Percentiles rank a stretch among this genome's conserved stretches.
Evolutionary conservation across 305 asterid genomes (phyloP).

Genomic region (Rubia peregrina): DNA sequence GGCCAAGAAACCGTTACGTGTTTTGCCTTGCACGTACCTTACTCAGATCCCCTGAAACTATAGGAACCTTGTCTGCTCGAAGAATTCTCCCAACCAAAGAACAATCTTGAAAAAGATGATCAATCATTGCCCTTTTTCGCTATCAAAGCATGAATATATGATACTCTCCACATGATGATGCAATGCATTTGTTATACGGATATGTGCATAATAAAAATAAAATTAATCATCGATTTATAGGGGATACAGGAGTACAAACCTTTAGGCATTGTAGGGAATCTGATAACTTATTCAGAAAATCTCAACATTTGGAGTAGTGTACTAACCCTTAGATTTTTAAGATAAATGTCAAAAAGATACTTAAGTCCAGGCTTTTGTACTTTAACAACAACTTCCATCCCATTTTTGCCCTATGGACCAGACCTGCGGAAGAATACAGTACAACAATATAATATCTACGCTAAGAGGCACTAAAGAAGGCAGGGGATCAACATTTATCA

Average conservation of each 20-base stretch:
- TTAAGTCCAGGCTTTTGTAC: constrained; percentile 91
- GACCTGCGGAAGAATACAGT: constrained; percentile 47
- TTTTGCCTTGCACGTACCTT: constrained; percentile 36
- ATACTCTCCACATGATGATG: constrained; percentile 99
- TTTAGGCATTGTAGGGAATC: neutral
- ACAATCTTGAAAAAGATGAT: constrained; percentile 77
- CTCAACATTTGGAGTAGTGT: too few species aligned
- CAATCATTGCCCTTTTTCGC: constrained; percentile 52
- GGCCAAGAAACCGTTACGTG: constrained; percentile 5
- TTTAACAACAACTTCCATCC: constrained; percentile 66
- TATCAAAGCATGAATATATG: constrained; percentile 79
- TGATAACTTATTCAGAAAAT: constrained; percentile 78
- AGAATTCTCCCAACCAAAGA: constrained; percentile 67
- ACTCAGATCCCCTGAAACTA: constrained; percentile 44
- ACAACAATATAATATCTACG: neutral
- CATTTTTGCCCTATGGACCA: constrained; percentile 75
- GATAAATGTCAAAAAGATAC: too few species aligned
- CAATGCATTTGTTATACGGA: constrained; percentile 87
- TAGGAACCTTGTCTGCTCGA: constrained; percentile 58
- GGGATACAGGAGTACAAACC: neutral
- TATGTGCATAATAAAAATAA: constrained; percentile 41
- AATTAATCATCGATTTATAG: neutral
- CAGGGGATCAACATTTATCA: neutral
- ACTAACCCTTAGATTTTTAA: too few species aligned
- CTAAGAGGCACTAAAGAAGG: neutral